Percentiles rank a stretch among this genome's conserved stretches.
Conservation (phyloP, 1,284 basidiomycete genomes). For the Ceratobasidium sp. region DNA sequence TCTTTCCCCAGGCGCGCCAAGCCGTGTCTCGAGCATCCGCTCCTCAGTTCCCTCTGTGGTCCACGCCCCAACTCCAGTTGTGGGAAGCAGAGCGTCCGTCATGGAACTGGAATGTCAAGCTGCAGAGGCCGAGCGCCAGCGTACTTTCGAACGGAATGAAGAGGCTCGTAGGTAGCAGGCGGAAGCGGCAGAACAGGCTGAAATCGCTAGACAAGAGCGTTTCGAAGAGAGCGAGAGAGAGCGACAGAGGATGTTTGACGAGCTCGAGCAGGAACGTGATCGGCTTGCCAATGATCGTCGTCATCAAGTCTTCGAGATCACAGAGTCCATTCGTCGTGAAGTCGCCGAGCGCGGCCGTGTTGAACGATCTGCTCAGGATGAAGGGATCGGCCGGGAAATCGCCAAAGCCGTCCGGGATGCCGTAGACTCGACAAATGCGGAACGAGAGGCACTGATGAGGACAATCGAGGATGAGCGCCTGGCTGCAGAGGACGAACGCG, state of each 20-base stretch:
- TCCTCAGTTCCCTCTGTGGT: conserved; percentile 10
- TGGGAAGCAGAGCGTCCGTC: conserved; percentile 36
- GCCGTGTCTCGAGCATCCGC: conserved; percentile 4
- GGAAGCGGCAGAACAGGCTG: conserved; percentile 34
- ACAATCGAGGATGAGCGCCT: conserved; percentile 35
- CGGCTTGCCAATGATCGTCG: conserved; percentile 47
- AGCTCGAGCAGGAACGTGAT: conserved; percentile 46
- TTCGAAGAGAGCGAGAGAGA: conserved; percentile 48
- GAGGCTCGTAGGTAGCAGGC: conserved; percentile 24
- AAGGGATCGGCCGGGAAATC: conserved; percentile 42
- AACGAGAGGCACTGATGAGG: conserved; percentile 24
- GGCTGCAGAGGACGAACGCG: conserved; percentile 45
- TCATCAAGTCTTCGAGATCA: conserved; percentile 45
- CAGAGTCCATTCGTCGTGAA: conserved; percentile 45
- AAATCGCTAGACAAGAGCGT: conserved; percentile 35
- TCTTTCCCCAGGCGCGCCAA: conserved; percentile 12
- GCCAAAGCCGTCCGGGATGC: conserved; percentile 45
- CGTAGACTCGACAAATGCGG: conserved; percentile 37
- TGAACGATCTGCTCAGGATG: conserved; percentile 9
- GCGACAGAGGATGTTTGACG: conserved; percentile 47
- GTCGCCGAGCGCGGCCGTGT: conserved; percentile 39
- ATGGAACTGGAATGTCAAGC: conserved; percentile 35
- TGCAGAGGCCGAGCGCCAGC: conserved; percentile 32
- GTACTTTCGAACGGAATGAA: conserved; percentile 22
- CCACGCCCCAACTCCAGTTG: conserved; percentile 9